Conservation (phyloP, 768 basidiomycete genomes). For the Kockovaella imperatae region DNA sequence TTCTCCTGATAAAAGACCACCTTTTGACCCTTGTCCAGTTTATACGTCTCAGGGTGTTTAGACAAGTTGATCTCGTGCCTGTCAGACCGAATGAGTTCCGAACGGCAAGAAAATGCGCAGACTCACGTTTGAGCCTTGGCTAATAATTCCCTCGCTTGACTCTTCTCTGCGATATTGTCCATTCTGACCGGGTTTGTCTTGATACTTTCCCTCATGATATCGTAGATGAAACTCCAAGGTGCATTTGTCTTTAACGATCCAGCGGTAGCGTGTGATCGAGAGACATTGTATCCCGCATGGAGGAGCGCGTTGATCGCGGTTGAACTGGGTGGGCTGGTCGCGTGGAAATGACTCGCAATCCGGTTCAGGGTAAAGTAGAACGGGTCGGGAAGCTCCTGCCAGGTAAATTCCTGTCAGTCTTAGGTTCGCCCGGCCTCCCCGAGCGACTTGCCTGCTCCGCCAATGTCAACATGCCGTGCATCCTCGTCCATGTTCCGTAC, state of each 20-base stretch:
- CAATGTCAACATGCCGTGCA: constrained; percentile 91
- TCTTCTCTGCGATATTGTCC: constrained; percentile 68
- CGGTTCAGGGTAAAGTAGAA: constrained; percentile 37
- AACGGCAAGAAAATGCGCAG: not conserved
- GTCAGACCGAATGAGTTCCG: not conserved
- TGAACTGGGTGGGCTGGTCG: constrained; percentile 12
- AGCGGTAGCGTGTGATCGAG: constrained; percentile 79
- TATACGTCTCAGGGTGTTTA: constrained; percentile 57
- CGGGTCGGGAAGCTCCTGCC: constrained; percentile 28
- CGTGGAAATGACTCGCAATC: constrained; percentile 21
- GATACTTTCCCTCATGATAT: constrained; percentile 78
- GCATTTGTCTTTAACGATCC: constrained; percentile 91
- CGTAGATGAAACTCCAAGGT: constrained; percentile 61
- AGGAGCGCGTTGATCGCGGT: constrained; percentile 58
- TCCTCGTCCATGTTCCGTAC: constrained; percentile 72
- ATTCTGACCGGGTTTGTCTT: constrained; percentile 72
- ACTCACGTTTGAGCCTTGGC: constrained; percentile 12
- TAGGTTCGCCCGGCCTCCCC: no score
- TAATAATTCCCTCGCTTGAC: constrained; percentile 65
- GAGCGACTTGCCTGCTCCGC: constrained; percentile 66
- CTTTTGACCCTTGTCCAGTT: constrained; percentile 24
- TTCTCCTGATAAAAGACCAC: constrained; percentile 55
- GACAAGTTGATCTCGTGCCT: constrained; percentile 61
- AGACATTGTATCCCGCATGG: constrained; percentile 72
- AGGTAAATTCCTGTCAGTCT: no score